Evolutionary conservation across 1,284 basidiomycete genomes (phyloP), one percentile per base, ranked within the genome.

Genomic region (Grifola frondosa): DNA sequence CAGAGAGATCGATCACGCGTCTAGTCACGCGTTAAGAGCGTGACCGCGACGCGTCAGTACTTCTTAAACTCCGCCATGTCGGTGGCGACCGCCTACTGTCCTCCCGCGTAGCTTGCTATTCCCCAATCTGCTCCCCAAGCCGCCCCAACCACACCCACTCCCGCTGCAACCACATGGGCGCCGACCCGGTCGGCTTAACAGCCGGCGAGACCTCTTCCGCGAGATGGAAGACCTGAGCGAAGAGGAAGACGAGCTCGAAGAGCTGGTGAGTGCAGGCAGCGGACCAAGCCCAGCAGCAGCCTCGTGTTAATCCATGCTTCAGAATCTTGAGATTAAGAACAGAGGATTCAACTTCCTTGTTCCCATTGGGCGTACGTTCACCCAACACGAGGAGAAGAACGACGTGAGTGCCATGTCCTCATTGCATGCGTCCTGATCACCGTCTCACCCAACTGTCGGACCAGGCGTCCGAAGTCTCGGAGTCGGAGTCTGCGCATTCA

Each of bases 221-320:
- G 90, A 93, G 61, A 84, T 88, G 71, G 88, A 89, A 28, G 88
- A 91, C 49, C 68, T 94, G 46, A 91, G 85, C 52, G 89, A 91
- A 46, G 88, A 91, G 60, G 91, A 93, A 60, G 79, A 77, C 35
- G 85, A 89, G 52, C 61, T 90, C 10, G 86, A 89, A 42, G 82
- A 85, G 37, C 69, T 80, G 54, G 88, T 85, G 57, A 50, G 77
- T 65, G 6, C 19, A 6, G 13, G n/a, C 29, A 17, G 19, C 10
- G 21, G 30, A 13, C 20, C 29, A 37, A 20, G 12, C 4, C 30
- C 9, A 22, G 31, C 23, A 34, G 19, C 12, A 6, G 29, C 34
- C 34, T 42, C 23, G 35, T 48, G 22, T 49, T 41, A 12, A 12
- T 41, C 20, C 23, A 17, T 48, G 16, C 23, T 30, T 22, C 52